Base-by-base conservation (phyloP, 441 rosid species). In the Viola pubescens region DNA sequence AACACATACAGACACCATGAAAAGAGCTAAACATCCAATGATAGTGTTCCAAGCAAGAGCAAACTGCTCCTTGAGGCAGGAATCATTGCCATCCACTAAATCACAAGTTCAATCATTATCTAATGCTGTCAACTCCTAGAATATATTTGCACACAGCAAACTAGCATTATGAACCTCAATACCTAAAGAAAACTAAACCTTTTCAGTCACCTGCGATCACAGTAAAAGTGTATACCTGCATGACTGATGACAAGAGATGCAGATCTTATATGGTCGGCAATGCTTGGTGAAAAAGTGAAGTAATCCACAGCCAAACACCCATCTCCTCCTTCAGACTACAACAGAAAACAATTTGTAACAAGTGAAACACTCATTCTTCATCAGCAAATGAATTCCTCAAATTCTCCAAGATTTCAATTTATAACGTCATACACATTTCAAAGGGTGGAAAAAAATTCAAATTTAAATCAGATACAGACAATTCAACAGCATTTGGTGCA, bases 211-310 rank as follows among this genome's bases (percentile, higher is more conserved):
- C 34, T 26, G 34, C 2, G 34, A 26, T 26, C 34, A 26, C 2
- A 26, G 34, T 26, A 26, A 26, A 26, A 26, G 56, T 59, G 64
- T 74, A 53, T 64, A 82, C 91, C 94, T 44, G 95, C 97, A 66
- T 89, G 97, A 66, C 94, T 87, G 65, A 89, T 81, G 56, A 89
- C 88, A 49, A 85, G 97, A 63, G 95, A 91, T 48, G 97, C 88
- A 42, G 94, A 80, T 53, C 74, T 81, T 46, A 89, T 71, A 80
- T 89, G 73, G 62, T 87, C 89, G 0, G 83, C 88, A 9, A 89
- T 91, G 78, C 89, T 89, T 3, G 89, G 71, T 3, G 94, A 89
- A 75, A 92, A 92, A 37, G 89, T 82, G 81, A 87, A 92, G 86
- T 76, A 81, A 69, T 92, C 94, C 11, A 92, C 89, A 4, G 69